Conservation (phyloP, 345 rosid species). For the Brassica napus region DNA sequence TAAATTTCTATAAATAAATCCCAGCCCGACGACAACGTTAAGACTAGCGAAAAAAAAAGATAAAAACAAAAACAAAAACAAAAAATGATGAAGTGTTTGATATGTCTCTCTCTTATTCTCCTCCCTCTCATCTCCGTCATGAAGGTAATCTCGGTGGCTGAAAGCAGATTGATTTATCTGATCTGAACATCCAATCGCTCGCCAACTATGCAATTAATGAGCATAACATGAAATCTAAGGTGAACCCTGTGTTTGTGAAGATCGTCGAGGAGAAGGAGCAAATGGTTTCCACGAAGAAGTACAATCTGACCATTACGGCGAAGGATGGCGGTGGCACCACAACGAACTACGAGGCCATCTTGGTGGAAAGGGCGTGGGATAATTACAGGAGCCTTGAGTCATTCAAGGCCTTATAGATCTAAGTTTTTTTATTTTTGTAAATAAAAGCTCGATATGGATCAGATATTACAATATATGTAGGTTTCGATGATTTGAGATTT, state of each 20-base stretch:
- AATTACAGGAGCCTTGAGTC: conserved; percentile 28
- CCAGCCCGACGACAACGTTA: background rate
- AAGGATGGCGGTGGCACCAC: conserved; percentile 5
- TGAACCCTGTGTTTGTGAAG: conserved; percentile 27
- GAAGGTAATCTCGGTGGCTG: conserved; percentile 41
- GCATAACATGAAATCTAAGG: conserved; percentile 42
- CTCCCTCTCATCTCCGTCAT: conserved; percentile 20
- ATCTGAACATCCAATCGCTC: conserved; percentile 46
- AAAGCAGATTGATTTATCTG: conserved; percentile 42
- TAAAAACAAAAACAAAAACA: background rate
- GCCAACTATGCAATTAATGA: conserved; percentile 38
- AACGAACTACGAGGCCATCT: conserved; percentile 50
- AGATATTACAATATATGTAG: too few relatives aligned
- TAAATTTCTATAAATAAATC: background rate
- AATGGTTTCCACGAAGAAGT: conserved; percentile 55
- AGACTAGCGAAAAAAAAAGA: background rate
- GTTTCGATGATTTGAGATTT: too few relatives aligned
- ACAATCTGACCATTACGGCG: conserved; percentile 47
- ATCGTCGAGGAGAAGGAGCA: conserved; percentile 51
- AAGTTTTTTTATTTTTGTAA: background rate
- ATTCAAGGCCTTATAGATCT: conserved; percentile 29
- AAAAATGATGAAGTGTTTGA: conserved; percentile 26
- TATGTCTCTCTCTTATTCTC: conserved; percentile 21
- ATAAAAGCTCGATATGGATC: too few relatives aligned
- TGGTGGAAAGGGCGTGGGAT: conserved; percentile 47